Percentiles rank a stretch among this genome's conserved stretches.
Evolutionary conservation across 2,329 filamentous ascomycete species (phyloP).

Genomic region (Cryphonectria parasitica): DNA sequence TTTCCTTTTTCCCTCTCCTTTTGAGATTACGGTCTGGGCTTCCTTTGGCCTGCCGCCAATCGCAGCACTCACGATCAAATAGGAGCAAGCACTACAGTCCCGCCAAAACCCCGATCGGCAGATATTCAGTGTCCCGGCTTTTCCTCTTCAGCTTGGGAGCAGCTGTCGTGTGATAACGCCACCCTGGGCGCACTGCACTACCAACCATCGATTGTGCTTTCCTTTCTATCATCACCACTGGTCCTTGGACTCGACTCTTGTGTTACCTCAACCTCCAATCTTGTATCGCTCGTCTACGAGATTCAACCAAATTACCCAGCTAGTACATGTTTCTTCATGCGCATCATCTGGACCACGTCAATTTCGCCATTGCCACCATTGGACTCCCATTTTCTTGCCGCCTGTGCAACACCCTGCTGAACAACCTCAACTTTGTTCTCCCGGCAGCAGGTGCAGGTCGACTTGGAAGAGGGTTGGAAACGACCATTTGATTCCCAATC

Average conservation of each 20-base stretch:
- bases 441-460: not conserved
- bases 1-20: not conserved
- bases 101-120: not conserved
- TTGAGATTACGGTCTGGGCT: not conserved
- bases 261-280: not conserved
- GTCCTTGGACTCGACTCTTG: not conserved
- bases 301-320: not conserved
- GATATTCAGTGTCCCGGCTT: not conserved
- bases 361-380: not conserved
- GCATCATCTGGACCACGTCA: not conserved
- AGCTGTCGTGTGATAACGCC: not conserved
- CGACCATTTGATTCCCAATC: conserved; percentile 1
- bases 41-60: not conserved
- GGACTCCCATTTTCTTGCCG: not conserved
- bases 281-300: not conserved
- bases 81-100: not conserved
- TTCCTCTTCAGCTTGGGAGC: not conserved
- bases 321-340: not conserved
- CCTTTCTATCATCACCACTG: not conserved
- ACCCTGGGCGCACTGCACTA: not conserved
- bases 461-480: not conserved
- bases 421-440: not conserved
- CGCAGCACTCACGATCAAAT: not conserved
- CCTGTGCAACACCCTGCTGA: not conserved
- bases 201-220: conserved; percentile 19